A percentile compares a stretch with the other conserved stretches of the same genome.
Evolutionary conservation across 192 early-diverging fungal species (phyloP).

Genomic region (Dissophora globulifera): DNA sequence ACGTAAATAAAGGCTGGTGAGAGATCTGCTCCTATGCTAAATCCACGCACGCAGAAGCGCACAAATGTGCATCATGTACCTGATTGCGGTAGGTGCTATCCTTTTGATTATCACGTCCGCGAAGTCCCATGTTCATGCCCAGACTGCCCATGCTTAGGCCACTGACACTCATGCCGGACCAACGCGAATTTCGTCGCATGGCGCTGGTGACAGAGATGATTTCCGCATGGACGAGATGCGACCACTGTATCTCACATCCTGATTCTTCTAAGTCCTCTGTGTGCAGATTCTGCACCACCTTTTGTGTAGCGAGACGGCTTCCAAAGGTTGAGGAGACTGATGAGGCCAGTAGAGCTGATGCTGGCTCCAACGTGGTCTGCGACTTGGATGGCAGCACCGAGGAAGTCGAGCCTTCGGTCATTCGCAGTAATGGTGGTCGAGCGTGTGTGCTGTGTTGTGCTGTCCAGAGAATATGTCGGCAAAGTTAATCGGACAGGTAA

Average conservation of each 20-base stretch:
- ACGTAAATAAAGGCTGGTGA: too few species aligned
- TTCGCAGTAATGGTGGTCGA: constrained; percentile 2
- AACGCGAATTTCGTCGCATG: constrained; percentile 86
- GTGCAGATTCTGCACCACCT: background rate
- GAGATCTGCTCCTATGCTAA: too few species aligned
- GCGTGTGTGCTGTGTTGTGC: too few species aligned
- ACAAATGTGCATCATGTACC: too few species aligned
- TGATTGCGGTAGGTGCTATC: constrained; percentile 61
- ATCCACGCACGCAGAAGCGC: too few species aligned
- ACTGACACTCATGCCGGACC: constrained; percentile 71
- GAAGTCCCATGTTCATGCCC: constrained; percentile 69
- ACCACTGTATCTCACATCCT: constrained; percentile 72
- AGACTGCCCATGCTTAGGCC: constrained; percentile 66
- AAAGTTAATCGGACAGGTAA: background rate
- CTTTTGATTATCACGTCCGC: constrained; percentile 55
- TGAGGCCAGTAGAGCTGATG: constrained; percentile 7
- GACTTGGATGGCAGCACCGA: constrained; percentile 20
- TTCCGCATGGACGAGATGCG: constrained; percentile 77
- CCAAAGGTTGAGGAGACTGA: constrained; percentile 18
- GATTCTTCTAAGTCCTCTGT: background rate
- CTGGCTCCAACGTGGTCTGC: constrained; percentile 2
- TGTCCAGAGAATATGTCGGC: background rate
- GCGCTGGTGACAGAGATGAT: constrained; percentile 78
- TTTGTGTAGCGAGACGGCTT: constrained; percentile 25
- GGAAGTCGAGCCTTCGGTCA: constrained; percentile 26